phyloP scores from a whole-genome alignment of 805 yeast genomes.

The Saccharomycopsis javanensis region DNA sequence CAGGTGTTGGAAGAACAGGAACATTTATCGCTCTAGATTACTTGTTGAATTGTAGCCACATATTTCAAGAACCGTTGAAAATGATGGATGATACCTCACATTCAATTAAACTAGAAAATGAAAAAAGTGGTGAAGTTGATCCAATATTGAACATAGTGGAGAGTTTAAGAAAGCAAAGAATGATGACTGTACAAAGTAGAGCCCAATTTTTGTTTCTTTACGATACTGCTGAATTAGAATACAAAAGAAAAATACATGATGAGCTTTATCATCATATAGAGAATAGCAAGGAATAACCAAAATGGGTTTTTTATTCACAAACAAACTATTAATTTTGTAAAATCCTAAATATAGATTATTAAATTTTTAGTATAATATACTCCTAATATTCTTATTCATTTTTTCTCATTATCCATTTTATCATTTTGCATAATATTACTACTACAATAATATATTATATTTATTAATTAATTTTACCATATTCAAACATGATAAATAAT shows the following conservation, averaged over 20 bases:
- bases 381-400: neutral
- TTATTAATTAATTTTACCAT: neutral
- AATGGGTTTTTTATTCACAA: too few relatives aligned
- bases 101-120: too few relatives aligned
- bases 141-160: slow-evolving; percentile 32
- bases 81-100: too few relatives aligned
- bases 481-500: too few relatives aligned
- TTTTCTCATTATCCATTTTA: neutral
- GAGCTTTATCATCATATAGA: neutral
- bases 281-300: neutral
- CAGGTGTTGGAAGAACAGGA: slow-evolving; percentile 96
- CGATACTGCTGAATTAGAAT: slow-evolving; percentile 25
- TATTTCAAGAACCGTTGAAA: slow-evolving; percentile 6
- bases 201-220: slow-evolving; percentile 39
- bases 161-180: slow-evolving; percentile 35
- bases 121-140: slow-evolving; percentile 24
- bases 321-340: too few relatives aligned
- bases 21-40: slow-evolving; percentile 67
- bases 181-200: slow-evolving; percentile 40
- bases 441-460: neutral
- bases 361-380: neutral
- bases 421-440: too few relatives aligned
- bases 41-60: slow-evolving; percentile 23
- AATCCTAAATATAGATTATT: too few relatives aligned
- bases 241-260: slow-evolving; percentile 2